Evolutionary conservation across 495 filamentous ascomycete genomes (phyloP).

Genomic region (Penicillium pancosmium): DNA sequence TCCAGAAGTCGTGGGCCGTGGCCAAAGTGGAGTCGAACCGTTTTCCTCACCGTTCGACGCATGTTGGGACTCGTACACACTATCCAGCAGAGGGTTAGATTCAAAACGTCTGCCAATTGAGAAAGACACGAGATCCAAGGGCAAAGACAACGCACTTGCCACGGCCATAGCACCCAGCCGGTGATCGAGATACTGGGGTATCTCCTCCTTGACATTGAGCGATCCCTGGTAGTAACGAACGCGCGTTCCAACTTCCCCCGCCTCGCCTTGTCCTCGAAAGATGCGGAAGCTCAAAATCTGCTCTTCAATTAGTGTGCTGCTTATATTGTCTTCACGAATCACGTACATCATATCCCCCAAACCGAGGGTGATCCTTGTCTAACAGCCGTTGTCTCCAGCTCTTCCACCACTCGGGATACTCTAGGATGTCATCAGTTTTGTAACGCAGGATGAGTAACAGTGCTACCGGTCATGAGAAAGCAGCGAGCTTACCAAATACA

Average conservation of each 20-base stretch:
- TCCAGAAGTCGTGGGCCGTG: not conserved
- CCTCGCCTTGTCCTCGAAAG: not conserved
- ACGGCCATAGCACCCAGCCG: not conserved
- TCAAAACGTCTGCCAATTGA: not conserved
- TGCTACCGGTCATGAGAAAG: not conserved
- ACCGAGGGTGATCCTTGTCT: not conserved
- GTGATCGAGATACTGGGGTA: not conserved
- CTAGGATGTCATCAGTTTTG: not conserved
- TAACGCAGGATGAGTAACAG: not conserved
- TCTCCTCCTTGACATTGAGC: not conserved
- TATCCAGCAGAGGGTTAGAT: not conserved
- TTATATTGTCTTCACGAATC: not conserved
- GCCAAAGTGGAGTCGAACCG: not conserved
- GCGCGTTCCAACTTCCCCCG: not conserved
- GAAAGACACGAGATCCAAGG: not conserved
- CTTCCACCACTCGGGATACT: not conserved
- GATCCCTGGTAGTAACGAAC: not conserved
- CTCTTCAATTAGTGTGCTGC: not conserved
- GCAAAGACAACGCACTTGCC: not conserved
- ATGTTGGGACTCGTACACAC: not conserved
- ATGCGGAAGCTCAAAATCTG: not conserved
- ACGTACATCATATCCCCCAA: not conserved
- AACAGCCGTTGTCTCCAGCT: not conserved
- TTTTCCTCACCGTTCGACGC: not conserved
- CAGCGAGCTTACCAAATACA: not conserved